Percentiles rank a stretch among this genome's conserved stretches.
Conservation (phyloP, 139 green algal species). For the Closterium sp. region DNA sequence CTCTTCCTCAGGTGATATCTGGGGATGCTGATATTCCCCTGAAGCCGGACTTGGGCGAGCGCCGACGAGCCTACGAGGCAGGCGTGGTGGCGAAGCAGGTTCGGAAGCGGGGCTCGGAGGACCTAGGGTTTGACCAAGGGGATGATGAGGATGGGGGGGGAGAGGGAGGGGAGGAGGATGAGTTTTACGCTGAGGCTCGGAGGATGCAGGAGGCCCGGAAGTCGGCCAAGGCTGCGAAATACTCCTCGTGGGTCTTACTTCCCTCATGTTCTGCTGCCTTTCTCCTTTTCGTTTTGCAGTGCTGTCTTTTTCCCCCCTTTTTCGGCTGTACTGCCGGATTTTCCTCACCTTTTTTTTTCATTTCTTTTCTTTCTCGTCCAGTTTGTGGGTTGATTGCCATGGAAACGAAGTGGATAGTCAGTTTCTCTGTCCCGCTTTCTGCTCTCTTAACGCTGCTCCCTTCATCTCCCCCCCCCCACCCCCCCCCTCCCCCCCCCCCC, state of each 20-base stretch:
- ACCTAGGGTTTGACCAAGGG: slow-evolving; percentile 29
- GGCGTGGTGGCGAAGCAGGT: slow-evolving; percentile 9
- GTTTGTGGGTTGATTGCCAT: too few species aligned
- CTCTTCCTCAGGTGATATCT: slow-evolving; percentile 27
- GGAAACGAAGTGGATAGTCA: too few species aligned
- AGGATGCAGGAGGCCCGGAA: slow-evolving; percentile 13
- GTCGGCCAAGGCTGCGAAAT: slow-evolving; percentile 45
- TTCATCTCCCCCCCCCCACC: too few species aligned
- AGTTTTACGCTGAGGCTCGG: slow-evolving; percentile 66
- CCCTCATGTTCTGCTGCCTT: neutral
- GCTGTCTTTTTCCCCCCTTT: neutral
- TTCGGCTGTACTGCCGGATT: neutral
- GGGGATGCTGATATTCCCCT: slow-evolving; percentile 73
- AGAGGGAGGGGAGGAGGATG: slow-evolving; percentile 64
- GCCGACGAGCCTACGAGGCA: slow-evolving; percentile 41
- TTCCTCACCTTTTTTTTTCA: neutral
- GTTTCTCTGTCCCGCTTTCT: too few species aligned
- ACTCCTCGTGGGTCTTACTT: neutral
- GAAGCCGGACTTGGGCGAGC: slow-evolving; percentile 67
- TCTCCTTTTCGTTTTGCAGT: slow-evolving; percentile 11
- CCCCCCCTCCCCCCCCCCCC: too few species aligned
- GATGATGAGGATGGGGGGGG: slow-evolving; percentile 2
- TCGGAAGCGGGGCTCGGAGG: slow-evolving; percentile 6
- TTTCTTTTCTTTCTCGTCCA: too few species aligned
- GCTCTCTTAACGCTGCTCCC: too few species aligned